Evolutionary conservation across 768 basidiomycete genomes (phyloP).

Genomic region (Pleurotus eryngii): DNA sequence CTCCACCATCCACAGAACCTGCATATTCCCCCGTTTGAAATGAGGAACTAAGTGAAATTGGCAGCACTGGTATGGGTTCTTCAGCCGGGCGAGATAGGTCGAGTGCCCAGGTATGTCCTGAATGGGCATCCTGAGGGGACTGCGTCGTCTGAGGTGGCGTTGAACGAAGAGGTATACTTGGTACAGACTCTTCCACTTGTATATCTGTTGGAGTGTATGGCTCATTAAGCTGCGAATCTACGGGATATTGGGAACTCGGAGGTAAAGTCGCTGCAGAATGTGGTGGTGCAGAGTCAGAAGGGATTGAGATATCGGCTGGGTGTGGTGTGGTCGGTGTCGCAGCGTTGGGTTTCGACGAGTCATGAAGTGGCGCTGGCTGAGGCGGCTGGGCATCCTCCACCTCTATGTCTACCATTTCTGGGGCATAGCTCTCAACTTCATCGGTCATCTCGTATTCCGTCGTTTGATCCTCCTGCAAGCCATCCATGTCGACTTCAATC

Average conservation of each 20-base stretch:
- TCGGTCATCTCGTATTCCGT: constrained; percentile 59
- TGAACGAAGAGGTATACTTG: not conserved
- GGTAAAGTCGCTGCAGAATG: not conserved
- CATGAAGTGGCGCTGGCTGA: constrained; percentile 9
- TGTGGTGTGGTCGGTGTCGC: not conserved
- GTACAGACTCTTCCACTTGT: not conserved
- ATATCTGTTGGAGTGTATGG: not conserved
- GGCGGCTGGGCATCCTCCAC: constrained; percentile 40
- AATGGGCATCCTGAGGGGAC: too few species aligned
- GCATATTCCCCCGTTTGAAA: too few species aligned
- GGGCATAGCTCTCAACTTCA: constrained; percentile 27
- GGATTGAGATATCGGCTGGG: not conserved
- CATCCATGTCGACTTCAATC: constrained; percentile 69
- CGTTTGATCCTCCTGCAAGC: constrained; percentile 39
- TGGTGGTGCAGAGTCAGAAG: not conserved
- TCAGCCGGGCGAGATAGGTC: too few species aligned
- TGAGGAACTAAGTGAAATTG: too few species aligned
- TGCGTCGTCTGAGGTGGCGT: not conserved
- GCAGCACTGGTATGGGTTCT: too few species aligned
- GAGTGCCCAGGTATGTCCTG: too few species aligned
- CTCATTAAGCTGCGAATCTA: not conserved
- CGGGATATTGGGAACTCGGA: not conserved
- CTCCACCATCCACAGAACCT: too few species aligned
- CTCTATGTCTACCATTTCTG: constrained; percentile 36
- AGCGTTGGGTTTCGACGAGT: constrained; percentile 6